Percentiles rank a stretch among this genome's conserved stretches.
Evolutionary conservation across 257 asterid genomes (phyloP).

Genomic region (Ehretia macrophylla): DNA sequence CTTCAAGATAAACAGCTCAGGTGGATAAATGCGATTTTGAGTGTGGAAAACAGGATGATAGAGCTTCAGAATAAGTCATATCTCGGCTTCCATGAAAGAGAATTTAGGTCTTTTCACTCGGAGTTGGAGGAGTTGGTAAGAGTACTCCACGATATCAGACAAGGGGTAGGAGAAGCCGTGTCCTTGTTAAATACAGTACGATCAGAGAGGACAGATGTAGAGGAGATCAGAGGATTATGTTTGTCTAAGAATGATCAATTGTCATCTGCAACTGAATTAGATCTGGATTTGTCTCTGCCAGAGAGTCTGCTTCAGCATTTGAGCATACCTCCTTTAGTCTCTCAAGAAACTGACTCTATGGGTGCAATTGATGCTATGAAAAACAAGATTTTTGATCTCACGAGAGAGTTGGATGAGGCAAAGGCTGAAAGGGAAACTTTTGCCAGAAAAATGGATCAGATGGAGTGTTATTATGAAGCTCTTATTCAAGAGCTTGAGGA

Average conservation of each 20-base stretch:
- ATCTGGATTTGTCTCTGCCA: constrained; percentile 73
- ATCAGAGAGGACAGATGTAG: constrained; percentile 28
- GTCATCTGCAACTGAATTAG: constrained; percentile 51
- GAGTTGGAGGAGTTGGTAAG: constrained; percentile 61
- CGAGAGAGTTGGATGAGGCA: constrained; percentile 84
- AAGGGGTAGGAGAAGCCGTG: constrained; percentile 40
- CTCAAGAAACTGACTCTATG: constrained; percentile 48
- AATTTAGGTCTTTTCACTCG: constrained; percentile 44
- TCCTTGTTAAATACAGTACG: constrained; percentile 21
- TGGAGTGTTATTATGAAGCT: constrained; percentile 94
- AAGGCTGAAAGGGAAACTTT: constrained; percentile 82
- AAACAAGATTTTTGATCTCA: constrained; percentile 72
- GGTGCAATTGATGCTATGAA: constrained; percentile 65
- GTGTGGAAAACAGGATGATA: constrained; percentile 55
- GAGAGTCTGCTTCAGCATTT: constrained; percentile 64
- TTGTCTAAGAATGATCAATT: constrained; percentile 25
- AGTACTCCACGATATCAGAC: constrained; percentile 52
- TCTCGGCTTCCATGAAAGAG: constrained; percentile 46
- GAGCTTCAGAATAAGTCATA: constrained; percentile 58
- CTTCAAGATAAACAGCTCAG: constrained; percentile 37
- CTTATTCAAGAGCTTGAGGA: constrained; percentile 91
- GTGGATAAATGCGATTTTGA: constrained; percentile 47
- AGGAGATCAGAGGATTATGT: constrained; percentile 26
- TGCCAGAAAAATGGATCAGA: constrained; percentile 74
- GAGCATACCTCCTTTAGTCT: constrained; percentile 40